These are phyloP conservation scores for Hygrophila difformis DNA, from an alignment of 257 asterid species.

Conservation along the genomic window DNA sequence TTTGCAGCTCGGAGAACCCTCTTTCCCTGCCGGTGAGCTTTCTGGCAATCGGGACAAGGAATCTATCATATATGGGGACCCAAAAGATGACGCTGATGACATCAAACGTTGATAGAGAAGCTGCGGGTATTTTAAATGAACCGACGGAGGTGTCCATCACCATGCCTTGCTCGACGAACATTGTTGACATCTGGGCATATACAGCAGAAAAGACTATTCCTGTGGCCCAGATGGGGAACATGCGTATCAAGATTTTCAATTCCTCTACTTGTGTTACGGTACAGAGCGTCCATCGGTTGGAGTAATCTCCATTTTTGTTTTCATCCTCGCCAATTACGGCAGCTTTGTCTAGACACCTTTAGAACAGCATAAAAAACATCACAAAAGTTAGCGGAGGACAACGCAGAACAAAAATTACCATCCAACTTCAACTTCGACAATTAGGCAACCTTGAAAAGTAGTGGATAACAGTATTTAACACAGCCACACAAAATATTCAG, in stretches of 20 bases:
- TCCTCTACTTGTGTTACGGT: conserved; percentile 91
- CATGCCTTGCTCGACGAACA: conserved; percentile 96
- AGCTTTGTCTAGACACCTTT: conserved; percentile 90
- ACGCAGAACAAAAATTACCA: no score
- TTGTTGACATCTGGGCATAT: conserved; percentile 80
- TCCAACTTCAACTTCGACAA: no score
- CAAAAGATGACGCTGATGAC: conserved; percentile 75
- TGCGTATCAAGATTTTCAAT: conserved; percentile 68
- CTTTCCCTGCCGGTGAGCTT: conserved; percentile 40
- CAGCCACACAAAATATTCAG: no score
- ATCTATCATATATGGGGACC: conserved; percentile 75
- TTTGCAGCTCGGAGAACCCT: conserved; percentile 44
- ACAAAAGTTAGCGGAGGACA: not conserved
- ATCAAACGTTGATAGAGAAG: conserved; percentile 76
- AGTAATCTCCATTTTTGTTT: conserved; percentile 37
- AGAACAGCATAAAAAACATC: conserved; percentile 6
- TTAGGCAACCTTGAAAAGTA: no score
- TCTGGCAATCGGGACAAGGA: conserved; percentile 63
- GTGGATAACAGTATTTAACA: no score
- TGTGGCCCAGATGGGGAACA: conserved; percentile 94
- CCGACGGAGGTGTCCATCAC: conserved; percentile 80
- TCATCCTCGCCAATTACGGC: conserved; percentile 49
- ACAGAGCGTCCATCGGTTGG: conserved; percentile 78
- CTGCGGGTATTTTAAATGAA: conserved; percentile 82
- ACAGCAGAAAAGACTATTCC: conserved; percentile 87